Percentiles rank a stretch among this genome's conserved stretches.
These are phyloP conservation scores for Pseudocercospora fijiensis DNA, from an alignment of 2,329 filamentous ascomycete species.

Conservation along the genomic window DNA sequence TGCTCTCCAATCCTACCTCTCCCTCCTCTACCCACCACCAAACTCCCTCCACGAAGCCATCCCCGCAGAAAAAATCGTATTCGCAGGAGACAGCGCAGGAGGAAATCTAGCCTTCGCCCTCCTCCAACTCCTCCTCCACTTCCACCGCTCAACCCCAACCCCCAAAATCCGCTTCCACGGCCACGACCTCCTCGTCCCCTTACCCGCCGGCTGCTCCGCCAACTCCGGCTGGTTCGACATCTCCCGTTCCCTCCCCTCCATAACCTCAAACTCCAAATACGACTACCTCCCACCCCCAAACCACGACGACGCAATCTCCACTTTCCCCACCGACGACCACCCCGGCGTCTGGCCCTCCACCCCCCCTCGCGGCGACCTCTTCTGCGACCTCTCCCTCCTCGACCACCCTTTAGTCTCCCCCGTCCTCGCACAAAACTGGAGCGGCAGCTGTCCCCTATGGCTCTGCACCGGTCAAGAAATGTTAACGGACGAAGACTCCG, in stretches of 20 bases:
- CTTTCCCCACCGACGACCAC: constrained; percentile 54
- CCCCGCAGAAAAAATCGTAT: constrained; percentile 63
- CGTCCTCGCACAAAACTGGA: constrained; percentile 60
- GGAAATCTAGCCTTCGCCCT: constrained; percentile 68
- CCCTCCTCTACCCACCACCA: constrained; percentile 68
- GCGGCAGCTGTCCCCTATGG: constrained; percentile 63
- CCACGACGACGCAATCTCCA: constrained; percentile 35
- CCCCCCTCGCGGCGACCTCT: constrained; percentile 50
- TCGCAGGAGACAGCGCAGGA: constrained; percentile 74
- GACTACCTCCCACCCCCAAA: constrained; percentile 62
- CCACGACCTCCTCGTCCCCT: constrained; percentile 55
- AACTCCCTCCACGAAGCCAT: constrained; percentile 67
- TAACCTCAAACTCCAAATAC: constrained; percentile 53
- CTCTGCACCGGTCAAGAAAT: constrained; percentile 70
- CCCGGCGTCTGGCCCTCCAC: constrained; percentile 45
- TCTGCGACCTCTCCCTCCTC: constrained; percentile 46
- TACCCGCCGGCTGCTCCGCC: constrained; percentile 65
- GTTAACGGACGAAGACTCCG: constrained; percentile 65
- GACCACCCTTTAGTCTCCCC: constrained; percentile 68
- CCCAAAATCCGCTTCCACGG: constrained; percentile 62
- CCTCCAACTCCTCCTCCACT: constrained; percentile 66
- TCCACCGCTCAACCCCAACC: constrained; percentile 49
- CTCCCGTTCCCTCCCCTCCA: constrained; percentile 60
- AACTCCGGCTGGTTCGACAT: constrained; percentile 73
- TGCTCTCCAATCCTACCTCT: constrained; percentile 69